phyloP scores from a whole-genome alignment of 2,329 filamentous ascomycete genomes.

The Pyrenophora graminea region DNA sequence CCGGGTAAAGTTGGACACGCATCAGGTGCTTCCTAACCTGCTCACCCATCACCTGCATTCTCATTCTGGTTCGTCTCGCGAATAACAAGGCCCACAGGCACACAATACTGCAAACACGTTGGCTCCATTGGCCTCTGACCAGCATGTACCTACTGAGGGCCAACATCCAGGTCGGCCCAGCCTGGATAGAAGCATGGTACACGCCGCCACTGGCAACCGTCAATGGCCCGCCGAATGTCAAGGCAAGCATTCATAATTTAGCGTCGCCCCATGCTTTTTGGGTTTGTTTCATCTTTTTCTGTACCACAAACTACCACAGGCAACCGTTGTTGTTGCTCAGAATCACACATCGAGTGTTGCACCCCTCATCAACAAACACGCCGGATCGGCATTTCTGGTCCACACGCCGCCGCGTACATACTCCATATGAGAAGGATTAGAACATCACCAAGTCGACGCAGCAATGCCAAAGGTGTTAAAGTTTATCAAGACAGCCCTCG shows the following conservation, averaged over 20 bases:
- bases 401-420: too few relatives aligned
- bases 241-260: slow-evolving; percentile 18
- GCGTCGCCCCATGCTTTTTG: slow-evolving; percentile 2
- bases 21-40: slow-evolving; percentile 15
- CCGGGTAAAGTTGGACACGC: slow-evolving; percentile 37
- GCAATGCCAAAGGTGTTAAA: slow-evolving; percentile 33
- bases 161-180: slow-evolving; percentile 16
- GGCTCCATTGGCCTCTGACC: slow-evolving; percentile 27
- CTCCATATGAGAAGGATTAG: slow-evolving; percentile 1
- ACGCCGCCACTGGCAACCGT: slow-evolving; percentile 18
- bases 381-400: neutral
- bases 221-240: slow-evolving; percentile 13
- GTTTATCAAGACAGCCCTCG: slow-evolving; percentile 33
- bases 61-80: slow-evolving; percentile 13
- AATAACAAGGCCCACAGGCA: slow-evolving; percentile 16
- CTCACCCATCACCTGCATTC: slow-evolving; percentile 17
- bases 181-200: slow-evolving; percentile 13
- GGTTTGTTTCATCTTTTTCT: neutral
- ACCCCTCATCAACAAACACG: neutral
- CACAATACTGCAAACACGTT: slow-evolving; percentile 15
- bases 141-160: slow-evolving; percentile 8
- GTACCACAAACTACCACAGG: neutral
- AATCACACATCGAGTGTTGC: neutral
- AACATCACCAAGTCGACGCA: slow-evolving; percentile 3
- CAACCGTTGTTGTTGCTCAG: neutral